Base-by-base conservation (phyloP, 208 protist species). In the Vickermania spadyakhi region DNA sequence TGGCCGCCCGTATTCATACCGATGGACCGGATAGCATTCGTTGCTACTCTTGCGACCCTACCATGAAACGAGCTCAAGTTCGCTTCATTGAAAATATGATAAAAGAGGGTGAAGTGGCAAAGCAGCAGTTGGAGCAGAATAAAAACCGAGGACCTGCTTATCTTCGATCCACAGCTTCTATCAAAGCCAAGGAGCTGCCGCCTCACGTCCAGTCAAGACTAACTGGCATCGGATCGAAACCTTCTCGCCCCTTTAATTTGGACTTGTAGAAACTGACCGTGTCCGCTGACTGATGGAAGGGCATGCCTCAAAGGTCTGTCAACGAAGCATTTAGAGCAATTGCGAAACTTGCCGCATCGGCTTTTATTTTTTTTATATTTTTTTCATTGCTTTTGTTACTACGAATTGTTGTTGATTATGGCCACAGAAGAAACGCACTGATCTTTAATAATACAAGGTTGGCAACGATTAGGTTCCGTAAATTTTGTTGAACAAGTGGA, bases 21-120 rank as follows among this genome's bases (percentile, higher is more conserved):
- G 80, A 87, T 25, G 84, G 84, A 0, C 84, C 84, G 1, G 72
- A 80, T 21, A 68, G 78, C 27, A 75, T 96, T 1, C 72, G 79
- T 5, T 58, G 56, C 3, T 96, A 96, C 73, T 85, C 84, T 2
- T 80, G 53, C 18, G 84, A 89, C 55, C 81, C 85, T 13, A 45
- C 62, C 13, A 66, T 58, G 45, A 89, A 82, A 56, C 64, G 89
- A n/a, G 78, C 75, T 53, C 84, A 96, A 59, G 76, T 90, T 21
- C 79, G 70, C 23, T 89, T 86, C 52, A 85, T 96, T 56, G 76
- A 89, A 29, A 66, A 90, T 28, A 26, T 73, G 49, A 68, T 51
- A 51, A 73, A 42, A n/a, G 41, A 56, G 65, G 31, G 53, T 52
- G 41, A 62, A 22, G 29, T 23, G 45, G 51, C 31, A 60, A 69